A percentile compares a stretch with the other conserved stretches of the same genome.
Evolutionary conservation across 805 yeast species (phyloP).

Genomic region (Ogataea neopini): DNA sequence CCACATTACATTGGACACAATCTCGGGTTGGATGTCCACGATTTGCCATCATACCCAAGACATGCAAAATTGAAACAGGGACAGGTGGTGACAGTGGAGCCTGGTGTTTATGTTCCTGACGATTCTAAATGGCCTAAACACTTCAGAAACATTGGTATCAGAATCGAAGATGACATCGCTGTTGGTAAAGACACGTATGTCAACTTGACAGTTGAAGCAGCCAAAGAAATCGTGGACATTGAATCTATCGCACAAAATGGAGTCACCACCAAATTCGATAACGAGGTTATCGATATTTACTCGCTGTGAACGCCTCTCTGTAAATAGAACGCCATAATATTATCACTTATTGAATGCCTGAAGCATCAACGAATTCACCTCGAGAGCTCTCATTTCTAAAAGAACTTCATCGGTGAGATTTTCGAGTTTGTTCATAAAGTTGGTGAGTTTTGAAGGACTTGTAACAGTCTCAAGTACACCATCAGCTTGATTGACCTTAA

Average conservation of each 20-base stretch:
- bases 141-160: conserved; percentile 85
- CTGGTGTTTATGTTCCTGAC: conserved; percentile 89
- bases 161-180: conserved; percentile 93
- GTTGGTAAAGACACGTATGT: conserved; percentile 60
- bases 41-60: conserved; percentile 66
- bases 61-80: conserved; percentile 55
- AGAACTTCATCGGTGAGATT: conserved; percentile 15
- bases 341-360: conserved; percentile 14
- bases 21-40: conserved; percentile 90
- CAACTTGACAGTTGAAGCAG: conserved; percentile 76
- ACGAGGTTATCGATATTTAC: conserved; percentile 40
- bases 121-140: conserved; percentile 71
- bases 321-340: not conserved
- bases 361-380: conserved; percentile 18
- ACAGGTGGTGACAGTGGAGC: conserved; percentile 92
- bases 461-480: conserved; percentile 15
- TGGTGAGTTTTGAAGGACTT: not conserved
- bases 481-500: conserved; percentile 24
- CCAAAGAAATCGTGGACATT: conserved; percentile 81
- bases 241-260: conserved; percentile 68
- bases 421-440: conserved; percentile 8
- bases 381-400: conserved; percentile 21
- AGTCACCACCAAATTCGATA: conserved; percentile 45
- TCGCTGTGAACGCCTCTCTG: conserved; percentile 15
- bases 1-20: conserved; percentile 98